A percentile compares a stretch with the other conserved stretches of the same genome.
Conservation (phyloP, 2,329 filamentous ascomycete genomes). For the Emydomyces testavorans region DNA sequence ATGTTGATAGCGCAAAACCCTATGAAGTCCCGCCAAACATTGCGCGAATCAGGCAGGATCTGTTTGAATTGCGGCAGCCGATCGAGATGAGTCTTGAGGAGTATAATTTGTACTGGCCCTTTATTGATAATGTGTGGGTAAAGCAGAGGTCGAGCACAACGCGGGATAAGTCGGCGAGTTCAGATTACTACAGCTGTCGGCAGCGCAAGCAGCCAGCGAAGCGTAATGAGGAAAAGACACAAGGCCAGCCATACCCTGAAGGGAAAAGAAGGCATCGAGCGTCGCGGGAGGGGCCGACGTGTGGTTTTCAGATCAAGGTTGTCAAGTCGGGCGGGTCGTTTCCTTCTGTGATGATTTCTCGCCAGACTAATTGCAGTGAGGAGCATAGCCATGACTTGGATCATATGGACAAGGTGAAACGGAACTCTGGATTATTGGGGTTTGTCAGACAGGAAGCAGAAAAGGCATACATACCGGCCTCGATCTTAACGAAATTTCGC, state of each 20-base stretch:
- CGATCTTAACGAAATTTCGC: constrained; percentile 39
- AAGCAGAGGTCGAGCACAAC: constrained; percentile 35
- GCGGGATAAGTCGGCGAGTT: constrained; percentile 33
- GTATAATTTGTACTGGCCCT: constrained; percentile 40
- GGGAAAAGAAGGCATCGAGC: constrained; percentile 39
- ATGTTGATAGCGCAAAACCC: constrained; percentile 1
- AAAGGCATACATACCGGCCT: constrained; percentile 39
- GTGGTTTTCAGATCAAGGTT: constrained; percentile 40
- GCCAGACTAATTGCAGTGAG: constrained; percentile 31
- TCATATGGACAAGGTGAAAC: constrained; percentile 38
- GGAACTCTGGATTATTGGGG: constrained; percentile 40
- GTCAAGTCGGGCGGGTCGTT: constrained; percentile 35
- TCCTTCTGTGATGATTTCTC: constrained; percentile 34
- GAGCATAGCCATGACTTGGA: constrained; percentile 39
- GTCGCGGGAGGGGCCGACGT: constrained; percentile 36
- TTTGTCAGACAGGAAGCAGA: constrained; percentile 35
- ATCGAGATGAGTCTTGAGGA: constrained; percentile 38
- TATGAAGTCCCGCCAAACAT: constrained; percentile 36
- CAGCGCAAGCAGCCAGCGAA: constrained; percentile 32
- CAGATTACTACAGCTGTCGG: constrained; percentile 40
- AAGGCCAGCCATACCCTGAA: constrained; percentile 28
- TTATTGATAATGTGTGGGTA: constrained; percentile 42
- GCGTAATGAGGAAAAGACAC: constrained; percentile 3
- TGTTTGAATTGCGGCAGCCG: constrained; percentile 38
- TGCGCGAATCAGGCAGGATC: constrained; percentile 31